These are phyloP conservation scores for Fusarium nisikadoi DNA, from an alignment of 2,329 filamentous ascomycete species.

Conservation along the genomic window DNA sequence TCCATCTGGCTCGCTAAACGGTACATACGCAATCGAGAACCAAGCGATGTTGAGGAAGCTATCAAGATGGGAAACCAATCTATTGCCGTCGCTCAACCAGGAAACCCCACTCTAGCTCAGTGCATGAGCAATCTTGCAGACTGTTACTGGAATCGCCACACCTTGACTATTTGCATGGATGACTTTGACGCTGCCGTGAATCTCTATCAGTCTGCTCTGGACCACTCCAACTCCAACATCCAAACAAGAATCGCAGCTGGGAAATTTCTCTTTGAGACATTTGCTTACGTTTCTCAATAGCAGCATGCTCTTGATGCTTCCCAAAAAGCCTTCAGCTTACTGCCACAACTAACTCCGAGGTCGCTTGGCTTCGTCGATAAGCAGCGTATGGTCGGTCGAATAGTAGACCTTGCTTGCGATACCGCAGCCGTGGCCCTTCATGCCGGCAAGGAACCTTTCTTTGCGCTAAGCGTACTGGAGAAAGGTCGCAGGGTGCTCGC, in stretches of 20 bases:
- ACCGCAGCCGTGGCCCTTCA: not conserved
- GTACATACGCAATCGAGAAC: rapidly evolving
- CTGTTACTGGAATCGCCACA: not conserved
- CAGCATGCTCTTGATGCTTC: not conserved
- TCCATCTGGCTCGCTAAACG: rapidly evolving
- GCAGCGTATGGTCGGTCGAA: not conserved
- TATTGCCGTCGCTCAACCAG: rapidly evolving
- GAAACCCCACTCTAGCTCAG: not conserved
- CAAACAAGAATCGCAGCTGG: not conserved
- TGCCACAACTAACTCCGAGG: not conserved
- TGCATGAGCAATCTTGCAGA: not conserved
- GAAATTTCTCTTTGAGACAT: not conserved
- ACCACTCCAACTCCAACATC: not conserved
- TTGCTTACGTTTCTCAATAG: not conserved
- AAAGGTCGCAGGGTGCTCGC: not conserved
- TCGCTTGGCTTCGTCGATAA: not conserved
- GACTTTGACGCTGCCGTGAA: not conserved
- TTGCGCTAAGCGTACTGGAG: not conserved
- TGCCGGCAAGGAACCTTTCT: rapidly evolving
- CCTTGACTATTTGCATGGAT: not conserved
- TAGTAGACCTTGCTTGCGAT: not conserved
- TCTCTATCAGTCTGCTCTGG: rapidly evolving
- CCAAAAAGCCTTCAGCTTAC: rapidly evolving
- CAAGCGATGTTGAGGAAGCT: rapidly evolving
- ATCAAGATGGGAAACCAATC: not conserved